Evolutionary conservation across 768 basidiomycete genomes (phyloP).

Genomic region (Kwoniella europaea): DNA sequence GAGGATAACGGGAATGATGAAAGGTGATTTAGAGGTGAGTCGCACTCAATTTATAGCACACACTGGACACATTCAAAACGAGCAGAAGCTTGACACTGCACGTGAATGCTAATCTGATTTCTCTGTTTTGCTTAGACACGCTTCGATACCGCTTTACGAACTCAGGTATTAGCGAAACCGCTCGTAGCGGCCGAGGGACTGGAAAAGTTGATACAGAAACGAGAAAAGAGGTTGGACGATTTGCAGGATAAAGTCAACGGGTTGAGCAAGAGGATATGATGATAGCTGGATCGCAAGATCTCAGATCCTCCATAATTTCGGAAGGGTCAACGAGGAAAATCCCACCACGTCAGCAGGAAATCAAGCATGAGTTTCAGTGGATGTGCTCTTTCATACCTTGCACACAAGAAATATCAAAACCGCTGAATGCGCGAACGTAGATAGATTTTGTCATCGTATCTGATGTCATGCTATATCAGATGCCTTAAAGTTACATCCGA

Average conservation of each 20-base stretch:
- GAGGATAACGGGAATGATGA: conserved; percentile 43
- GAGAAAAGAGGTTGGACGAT: conserved; percentile 30
- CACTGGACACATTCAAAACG: not conserved
- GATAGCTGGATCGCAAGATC: not conserved
- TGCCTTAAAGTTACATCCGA: no score
- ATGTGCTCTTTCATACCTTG: no score
- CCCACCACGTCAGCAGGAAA: no score
- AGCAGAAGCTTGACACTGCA: not conserved
- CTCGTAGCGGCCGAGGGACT: conserved; percentile 42
- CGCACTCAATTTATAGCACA: not conserved
- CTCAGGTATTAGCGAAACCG: conserved; percentile 42
- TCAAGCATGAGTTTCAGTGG: no score
- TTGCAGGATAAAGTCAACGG: conserved; percentile 28
- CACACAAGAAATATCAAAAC: no score
- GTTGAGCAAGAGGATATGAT: conserved; percentile 15
- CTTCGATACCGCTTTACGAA: conserved; percentile 26
- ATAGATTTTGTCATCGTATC: no score
- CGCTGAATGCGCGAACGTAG: no score
- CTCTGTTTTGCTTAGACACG: conserved; percentile 17
- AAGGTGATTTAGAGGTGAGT: conserved; percentile 51
- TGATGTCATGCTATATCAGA: no score
- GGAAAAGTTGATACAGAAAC: conserved; percentile 32
- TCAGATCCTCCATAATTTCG: no score
- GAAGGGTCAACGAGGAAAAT: no score
- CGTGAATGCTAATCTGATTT: not conserved